Percentiles rank a stretch among this genome's conserved stretches.
phyloP scores from a whole-genome alignment of 176 grass and related monocot genomes.

The Phoenix dactylifera region DNA sequence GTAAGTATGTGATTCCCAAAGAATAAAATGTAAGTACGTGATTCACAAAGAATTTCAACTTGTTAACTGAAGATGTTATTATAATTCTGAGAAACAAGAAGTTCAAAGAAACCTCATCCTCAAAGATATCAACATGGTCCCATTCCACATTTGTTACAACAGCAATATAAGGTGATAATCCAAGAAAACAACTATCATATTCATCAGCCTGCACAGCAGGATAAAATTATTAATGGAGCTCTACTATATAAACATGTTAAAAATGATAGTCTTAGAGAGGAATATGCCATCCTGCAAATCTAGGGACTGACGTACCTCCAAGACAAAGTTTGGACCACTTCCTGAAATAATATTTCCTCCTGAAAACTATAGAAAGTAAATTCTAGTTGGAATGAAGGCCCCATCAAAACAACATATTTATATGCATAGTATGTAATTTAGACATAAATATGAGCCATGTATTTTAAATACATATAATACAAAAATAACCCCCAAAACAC shows the following conservation, averaged over 20 bases:
- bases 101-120: slow-evolving; percentile 8
- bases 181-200: slow-evolving; percentile 17
- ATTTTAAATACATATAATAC: too few relatives aligned
- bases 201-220: slow-evolving; percentile 7
- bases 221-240: too few relatives aligned
- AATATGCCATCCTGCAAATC: background rate
- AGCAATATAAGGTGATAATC: slow-evolving; percentile 15
- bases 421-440: too few relatives aligned
- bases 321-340: slow-evolving; percentile 14
- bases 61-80: background rate
- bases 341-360: slow-evolving; percentile 10
- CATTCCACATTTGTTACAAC: slow-evolving; percentile 19
- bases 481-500: too few relatives aligned
- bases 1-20: too few relatives aligned
- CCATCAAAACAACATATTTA: too few relatives aligned
- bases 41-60: too few relatives aligned
- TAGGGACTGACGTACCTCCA: slow-evolving; percentile 1
- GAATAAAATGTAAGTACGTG: too few relatives aligned
- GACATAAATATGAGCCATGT: too few relatives aligned
- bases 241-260: too few relatives aligned
- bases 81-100: background rate
- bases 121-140: slow-evolving; percentile 18
- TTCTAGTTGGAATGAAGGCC: background rate
- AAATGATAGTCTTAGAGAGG: too few relatives aligned
- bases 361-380: slow-evolving; percentile 6